phyloP scores from a whole-genome alignment of 2,329 filamentous ascomycete genomes.

The Rhinocladiella similis region DNA sequence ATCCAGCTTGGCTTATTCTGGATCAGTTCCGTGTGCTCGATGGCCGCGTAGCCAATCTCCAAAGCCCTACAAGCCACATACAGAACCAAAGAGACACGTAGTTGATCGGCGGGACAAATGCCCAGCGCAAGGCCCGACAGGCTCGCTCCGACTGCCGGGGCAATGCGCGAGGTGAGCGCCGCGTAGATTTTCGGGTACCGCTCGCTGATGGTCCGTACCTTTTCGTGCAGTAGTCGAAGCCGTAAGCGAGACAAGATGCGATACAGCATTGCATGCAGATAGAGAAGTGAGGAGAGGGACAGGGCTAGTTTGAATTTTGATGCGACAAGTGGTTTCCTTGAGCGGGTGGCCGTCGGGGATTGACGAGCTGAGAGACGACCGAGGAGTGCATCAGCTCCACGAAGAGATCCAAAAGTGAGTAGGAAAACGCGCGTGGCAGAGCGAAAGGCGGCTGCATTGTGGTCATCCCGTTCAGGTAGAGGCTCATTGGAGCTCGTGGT shows the following conservation, averaged over 20 bases:
- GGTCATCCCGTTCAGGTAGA: conserved; percentile 52
- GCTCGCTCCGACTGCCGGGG: conserved; percentile 87
- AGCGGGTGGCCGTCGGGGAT: conserved; percentile 34
- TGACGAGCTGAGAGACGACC: conserved; percentile 13
- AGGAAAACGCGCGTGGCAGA: conserved; percentile 71
- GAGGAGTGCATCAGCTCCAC: conserved; percentile 41
- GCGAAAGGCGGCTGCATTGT: conserved; percentile 69
- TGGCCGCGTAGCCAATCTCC: conserved; percentile 82
- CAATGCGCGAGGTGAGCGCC: conserved; percentile 77
- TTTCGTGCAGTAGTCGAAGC: conserved; percentile 73
- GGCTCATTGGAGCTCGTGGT: background rate
- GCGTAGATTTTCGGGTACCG: conserved; percentile 77
- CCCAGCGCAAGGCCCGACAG: conserved; percentile 81
- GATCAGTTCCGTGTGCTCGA: conserved; percentile 70
- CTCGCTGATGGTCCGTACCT: conserved; percentile 75
- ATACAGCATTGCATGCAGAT: conserved; percentile 85
- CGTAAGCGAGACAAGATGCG: conserved; percentile 84
- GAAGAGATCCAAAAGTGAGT: conserved; percentile 62
- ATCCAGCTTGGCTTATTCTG: conserved; percentile 76
- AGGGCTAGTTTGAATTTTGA: conserved; percentile 75
- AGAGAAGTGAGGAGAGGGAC: conserved; percentile 79
- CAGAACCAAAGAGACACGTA: conserved; percentile 78
- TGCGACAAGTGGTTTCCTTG: conserved; percentile 44
- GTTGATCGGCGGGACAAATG: conserved; percentile 68
- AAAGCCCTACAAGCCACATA: conserved; percentile 78